A percentile compares a stretch with the other conserved stretches of the same genome.
These are phyloP conservation scores for Phytophthora palmivora DNA, from an alignment of 352 stramenopile genomes.

Conservation along the genomic window DNA sequence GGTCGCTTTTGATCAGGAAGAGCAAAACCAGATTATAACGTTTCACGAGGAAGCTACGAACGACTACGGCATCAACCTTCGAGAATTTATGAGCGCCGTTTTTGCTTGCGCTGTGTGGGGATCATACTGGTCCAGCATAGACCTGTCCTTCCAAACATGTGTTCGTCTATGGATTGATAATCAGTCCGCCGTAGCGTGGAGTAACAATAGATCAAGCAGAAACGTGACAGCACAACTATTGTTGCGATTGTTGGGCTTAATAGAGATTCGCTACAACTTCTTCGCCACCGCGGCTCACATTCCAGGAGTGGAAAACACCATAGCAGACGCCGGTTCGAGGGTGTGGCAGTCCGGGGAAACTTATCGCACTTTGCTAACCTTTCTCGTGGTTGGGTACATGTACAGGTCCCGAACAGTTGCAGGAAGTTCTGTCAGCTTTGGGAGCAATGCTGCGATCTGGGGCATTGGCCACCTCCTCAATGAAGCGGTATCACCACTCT, in stretches of 20 bases:
- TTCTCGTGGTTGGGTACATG: slow-evolving; percentile 1
- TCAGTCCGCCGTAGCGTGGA: slow-evolving; percentile 5
- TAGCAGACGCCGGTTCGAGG: too few relatives aligned
- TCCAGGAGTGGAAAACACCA: neutral
- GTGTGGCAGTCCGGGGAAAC: slow-evolving; percentile 9
- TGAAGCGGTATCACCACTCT: neutral
- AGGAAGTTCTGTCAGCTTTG: slow-evolving; percentile 13
- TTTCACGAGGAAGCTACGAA: too few relatives aligned
- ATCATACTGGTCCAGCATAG: too few relatives aligned
- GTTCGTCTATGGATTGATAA: slow-evolving; percentile 21
- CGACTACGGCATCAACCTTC: too few relatives aligned
- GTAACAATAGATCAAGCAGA: neutral
- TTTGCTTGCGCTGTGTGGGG: too few relatives aligned
- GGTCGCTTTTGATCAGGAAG: too few relatives aligned
- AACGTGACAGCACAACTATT: slow-evolving; percentile 5
- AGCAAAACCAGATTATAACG: too few relatives aligned
- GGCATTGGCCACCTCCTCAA: slow-evolving; percentile 8
- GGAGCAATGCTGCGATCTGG: slow-evolving; percentile 12
- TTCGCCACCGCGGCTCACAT: slow-evolving; percentile 9
- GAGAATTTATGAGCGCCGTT: too few relatives aligned
- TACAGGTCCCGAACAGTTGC: neutral
- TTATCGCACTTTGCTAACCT: neutral
- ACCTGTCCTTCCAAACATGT: neutral
- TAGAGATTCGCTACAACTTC: slow-evolving; percentile 9
- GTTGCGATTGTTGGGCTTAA: neutral